Conservation (phyloP, 1,139 yeast species). For the Taphrina deformans region DNA sequence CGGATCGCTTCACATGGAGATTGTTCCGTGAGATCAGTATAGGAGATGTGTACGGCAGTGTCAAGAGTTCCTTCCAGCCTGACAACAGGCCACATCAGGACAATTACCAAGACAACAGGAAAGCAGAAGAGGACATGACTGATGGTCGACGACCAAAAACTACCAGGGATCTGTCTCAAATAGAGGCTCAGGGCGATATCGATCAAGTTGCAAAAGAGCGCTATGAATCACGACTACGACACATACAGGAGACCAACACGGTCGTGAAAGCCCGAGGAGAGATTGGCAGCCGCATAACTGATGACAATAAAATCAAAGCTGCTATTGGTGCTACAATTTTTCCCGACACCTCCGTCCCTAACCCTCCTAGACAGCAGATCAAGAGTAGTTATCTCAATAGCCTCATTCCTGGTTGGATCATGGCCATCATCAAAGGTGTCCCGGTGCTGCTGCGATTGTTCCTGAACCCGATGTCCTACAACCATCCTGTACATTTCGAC, state of each 20-base stretch:
- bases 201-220: conserved; percentile 6
- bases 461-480: conserved; percentile 22
- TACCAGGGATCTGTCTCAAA: not conserved
- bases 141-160: conserved; percentile 6
- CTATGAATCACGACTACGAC: not conserved
- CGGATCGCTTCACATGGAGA: conserved; percentile 19
- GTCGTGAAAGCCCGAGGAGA: conserved; percentile 1
- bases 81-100: conserved; percentile 1
- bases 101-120: not conserved
- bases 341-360: conserved; percentile 14
- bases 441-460: conserved; percentile 25
- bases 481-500: conserved; percentile 23
- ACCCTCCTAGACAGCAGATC: conserved; percentile 13
- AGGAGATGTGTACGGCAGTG: conserved; percentile 21
- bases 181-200: not conserved
- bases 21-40: conserved; percentile 15
- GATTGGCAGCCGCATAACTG: not conserved
- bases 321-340: conserved; percentile 15
- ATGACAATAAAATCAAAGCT: conserved; percentile 20
- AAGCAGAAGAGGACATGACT: conserved; percentile 9
- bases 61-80: conserved; percentile 20
- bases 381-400: conserved; percentile 9
- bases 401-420: conserved; percentile 8
- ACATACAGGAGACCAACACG: conserved; percentile 1
- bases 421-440: not conserved